Conservation (phyloP, 2,329 filamentous ascomycete genomes). For the Colletotrichum falcatum region DNA sequence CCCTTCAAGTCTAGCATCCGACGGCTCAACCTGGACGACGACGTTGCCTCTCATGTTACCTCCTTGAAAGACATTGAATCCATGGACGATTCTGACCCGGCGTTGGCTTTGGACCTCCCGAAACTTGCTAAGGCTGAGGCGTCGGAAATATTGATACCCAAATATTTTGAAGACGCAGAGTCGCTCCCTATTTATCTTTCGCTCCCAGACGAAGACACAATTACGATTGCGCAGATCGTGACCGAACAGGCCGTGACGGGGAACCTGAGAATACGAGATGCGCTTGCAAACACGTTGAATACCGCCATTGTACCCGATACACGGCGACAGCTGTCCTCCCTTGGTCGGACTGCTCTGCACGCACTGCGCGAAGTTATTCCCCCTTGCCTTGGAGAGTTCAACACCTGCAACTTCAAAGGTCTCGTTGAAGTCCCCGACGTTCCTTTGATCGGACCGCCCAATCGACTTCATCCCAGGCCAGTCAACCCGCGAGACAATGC, state of each 20-base stretch:
- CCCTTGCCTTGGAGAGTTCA: constrained; percentile 54
- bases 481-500: constrained; percentile 56
- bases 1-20: constrained; percentile 62
- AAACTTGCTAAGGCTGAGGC: constrained; percentile 61
- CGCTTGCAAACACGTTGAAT: constrained; percentile 31
- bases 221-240: constrained; percentile 77
- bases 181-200: constrained; percentile 60
- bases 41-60: constrained; percentile 64
- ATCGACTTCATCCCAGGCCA: constrained; percentile 63
- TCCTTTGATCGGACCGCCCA: constrained; percentile 63
- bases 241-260: constrained; percentile 75
- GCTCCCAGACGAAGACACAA: constrained; percentile 68
- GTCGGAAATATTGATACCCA: constrained; percentile 62
- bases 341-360: constrained; percentile 62
- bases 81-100: constrained; percentile 59
- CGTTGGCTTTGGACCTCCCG: constrained; percentile 62
- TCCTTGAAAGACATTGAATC: constrained; percentile 63
- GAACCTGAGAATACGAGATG: constrained; percentile 36
- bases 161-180: constrained; percentile 71
- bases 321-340: constrained; percentile 56
- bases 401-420: constrained; percentile 36
- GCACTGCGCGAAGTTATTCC: constrained; percentile 60
- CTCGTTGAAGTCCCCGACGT: constrained; percentile 44
- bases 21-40: constrained; percentile 61
- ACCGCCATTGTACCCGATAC: constrained; percentile 48